phyloP scores from a whole-genome alignment of 2,329 filamentous ascomycete species.

The Aciculosporium take region DNA sequence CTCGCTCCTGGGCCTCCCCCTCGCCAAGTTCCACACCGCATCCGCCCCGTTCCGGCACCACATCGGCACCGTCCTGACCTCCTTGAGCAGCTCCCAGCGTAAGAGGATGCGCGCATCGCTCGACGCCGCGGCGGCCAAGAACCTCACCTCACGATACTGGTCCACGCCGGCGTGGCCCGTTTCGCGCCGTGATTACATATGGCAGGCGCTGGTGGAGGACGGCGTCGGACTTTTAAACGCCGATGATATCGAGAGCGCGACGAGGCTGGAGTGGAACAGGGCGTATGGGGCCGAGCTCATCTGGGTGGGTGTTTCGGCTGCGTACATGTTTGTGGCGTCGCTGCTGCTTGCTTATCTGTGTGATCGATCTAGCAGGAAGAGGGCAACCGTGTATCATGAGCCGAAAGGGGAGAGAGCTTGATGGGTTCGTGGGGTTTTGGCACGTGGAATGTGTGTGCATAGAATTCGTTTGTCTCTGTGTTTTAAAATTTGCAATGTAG shows the following conservation, averaged over 20 bases:
- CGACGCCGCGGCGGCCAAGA: conserved; percentile 31
- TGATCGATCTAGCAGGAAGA: conserved; percentile 1
- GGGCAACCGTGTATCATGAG: too few relatives aligned
- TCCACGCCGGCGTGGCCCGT: conserved; percentile 45
- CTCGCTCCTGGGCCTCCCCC: conserved; percentile 22
- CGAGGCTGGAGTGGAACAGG: conserved; percentile 7
- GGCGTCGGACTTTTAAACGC: conserved; percentile 47
- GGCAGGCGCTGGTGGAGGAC: conserved; percentile 38
- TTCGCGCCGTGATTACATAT: conserved; percentile 39
- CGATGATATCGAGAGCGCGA: conserved; percentile 38
- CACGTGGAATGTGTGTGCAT: too few relatives aligned
- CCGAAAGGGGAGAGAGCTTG: too few relatives aligned
- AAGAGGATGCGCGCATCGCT: conserved; percentile 29
- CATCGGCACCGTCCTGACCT: conserved; percentile 30
- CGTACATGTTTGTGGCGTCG: conserved; percentile 4
- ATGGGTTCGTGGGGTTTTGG: too few relatives aligned
- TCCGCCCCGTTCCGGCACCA: conserved; percentile 38
- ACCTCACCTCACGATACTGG: conserved; percentile 47
- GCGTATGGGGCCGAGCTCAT: conserved; percentile 9
- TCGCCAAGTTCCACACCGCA: conserved; percentile 51
- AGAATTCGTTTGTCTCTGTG: too few relatives aligned
- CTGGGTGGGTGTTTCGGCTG: conserved; percentile 9
- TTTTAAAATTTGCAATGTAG: too few relatives aligned
- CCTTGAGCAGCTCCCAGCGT: conserved; percentile 27
- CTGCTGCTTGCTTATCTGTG: conserved; percentile 3